A percentile compares a stretch with the other conserved stretches of the same genome.
These are phyloP conservation scores for Hordeum marinum DNA, from an alignment of 176 grass and related monocot genomes.

Conservation along the genomic window DNA sequence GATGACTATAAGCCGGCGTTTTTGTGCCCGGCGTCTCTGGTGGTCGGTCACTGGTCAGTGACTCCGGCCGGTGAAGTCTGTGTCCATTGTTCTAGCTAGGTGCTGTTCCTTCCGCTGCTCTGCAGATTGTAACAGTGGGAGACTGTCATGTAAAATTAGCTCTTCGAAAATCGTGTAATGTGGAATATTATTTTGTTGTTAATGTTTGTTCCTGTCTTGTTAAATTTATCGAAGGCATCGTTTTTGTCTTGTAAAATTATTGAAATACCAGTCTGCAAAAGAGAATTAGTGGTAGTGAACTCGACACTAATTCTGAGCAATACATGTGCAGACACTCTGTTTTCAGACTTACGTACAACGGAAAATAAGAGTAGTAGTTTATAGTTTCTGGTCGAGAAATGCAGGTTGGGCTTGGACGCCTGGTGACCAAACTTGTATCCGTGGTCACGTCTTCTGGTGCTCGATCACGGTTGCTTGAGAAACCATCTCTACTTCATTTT, in stretches of 20 bases:
- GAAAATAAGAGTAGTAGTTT: neutral
- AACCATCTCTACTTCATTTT: neutral
- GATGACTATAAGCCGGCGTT: conserved; percentile 39
- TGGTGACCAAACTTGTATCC: neutral
- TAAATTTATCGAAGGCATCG: too few relatives aligned
- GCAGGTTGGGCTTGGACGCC: neutral
- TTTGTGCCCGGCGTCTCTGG: conserved; percentile 43
- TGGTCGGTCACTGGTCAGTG: conserved; percentile 34
- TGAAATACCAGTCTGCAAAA: too few relatives aligned
- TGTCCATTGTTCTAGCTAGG: neutral
- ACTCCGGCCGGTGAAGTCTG: neutral
- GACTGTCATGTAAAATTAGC: conserved; percentile 33
- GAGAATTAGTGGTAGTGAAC: too few relatives aligned
- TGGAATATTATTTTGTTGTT: conserved; percentile 26
- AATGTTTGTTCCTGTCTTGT: neutral
- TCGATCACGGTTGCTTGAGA: neutral
- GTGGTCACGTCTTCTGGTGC: neutral
- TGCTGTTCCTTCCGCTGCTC: conserved; percentile 26
- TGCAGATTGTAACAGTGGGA: conserved; percentile 38
- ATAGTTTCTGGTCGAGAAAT: neutral
- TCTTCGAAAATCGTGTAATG: conserved; percentile 19
- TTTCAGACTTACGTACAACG: too few relatives aligned
- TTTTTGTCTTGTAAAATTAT: too few relatives aligned
- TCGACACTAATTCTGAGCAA: neutral
- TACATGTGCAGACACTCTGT: neutral